Evolutionary conservation across 2,329 filamentous ascomycete genomes (phyloP), one percentile per base, ranked within the genome.

Genomic region (Talaromyces marneffei): DNA sequence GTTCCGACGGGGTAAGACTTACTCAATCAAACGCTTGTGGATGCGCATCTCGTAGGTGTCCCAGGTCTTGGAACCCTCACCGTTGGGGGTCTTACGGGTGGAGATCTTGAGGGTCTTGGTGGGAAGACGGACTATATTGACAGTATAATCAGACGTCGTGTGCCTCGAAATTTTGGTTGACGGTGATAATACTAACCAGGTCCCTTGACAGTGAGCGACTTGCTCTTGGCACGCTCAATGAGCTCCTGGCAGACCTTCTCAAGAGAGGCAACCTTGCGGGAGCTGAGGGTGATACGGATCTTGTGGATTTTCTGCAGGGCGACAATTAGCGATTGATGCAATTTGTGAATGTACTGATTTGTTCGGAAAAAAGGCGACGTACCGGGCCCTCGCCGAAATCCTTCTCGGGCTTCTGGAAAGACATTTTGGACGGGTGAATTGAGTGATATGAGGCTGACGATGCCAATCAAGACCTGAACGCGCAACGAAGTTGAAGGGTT

Each of bases 11-110:
- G 50, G 59, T 54, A 57, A 42, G 48, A 85, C 87, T 74, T 78
- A 90, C 87, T 96, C 92, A 77, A 97, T 97, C 77, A 97, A 85
- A 73, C 92, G 90, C 89, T 97, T 97, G 87, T 97, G 92, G 79
- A 97, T 96, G 83, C 93, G 89, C 92, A 99, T 95, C 89, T 99
- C 93, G 82, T 85, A 99, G 80, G 85, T 88, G 80, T 97, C 94
- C 94, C 94, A 99, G 77, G 94, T 99, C 91, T 99, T 99, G 82
- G 90, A 95, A 83, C 94, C 94, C 87, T 99, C 94, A 90, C 94
- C 94, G 83, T 90, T 94, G 79, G 94, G 94, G 69, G 94, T 97
- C 90, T 99, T 99, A 77, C 94, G 90, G 85, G 94, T 96, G 79
- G 90, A 91, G 85, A 96, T 87, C 86, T 94, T 91, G 75, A 97